Percentiles rank a stretch among this genome's conserved stretches.
These are phyloP conservation scores for Septoria linicola DNA, from an alignment of 2,329 filamentous ascomycete species.

Conservation along the genomic window DNA sequence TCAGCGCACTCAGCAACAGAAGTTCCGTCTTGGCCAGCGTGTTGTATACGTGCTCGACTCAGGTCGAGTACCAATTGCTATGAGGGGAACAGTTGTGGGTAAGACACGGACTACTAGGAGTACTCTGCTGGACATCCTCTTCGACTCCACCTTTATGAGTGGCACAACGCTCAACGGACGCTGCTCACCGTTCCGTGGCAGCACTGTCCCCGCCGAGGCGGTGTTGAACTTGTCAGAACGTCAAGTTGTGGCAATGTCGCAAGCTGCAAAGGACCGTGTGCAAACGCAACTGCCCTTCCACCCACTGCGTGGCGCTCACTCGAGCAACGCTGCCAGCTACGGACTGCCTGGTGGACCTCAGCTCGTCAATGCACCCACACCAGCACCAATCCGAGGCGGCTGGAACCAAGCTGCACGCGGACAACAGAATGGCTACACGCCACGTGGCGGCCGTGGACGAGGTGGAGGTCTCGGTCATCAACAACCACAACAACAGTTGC, in stretches of 20 bases:
- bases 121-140: conserved; percentile 84
- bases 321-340: conserved; percentile 46
- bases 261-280: conserved; percentile 36
- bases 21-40: conserved; percentile 81
- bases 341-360: conserved; percentile 63
- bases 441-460: conserved; percentile 36
- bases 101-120: conserved; percentile 84
- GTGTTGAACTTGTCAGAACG: conserved; percentile 83
- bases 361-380: conserved; percentile 55
- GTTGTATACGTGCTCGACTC: conserved; percentile 90
- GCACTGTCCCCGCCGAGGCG: conserved; percentile 82
- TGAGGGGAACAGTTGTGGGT: conserved; percentile 89
- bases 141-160: conserved; percentile 95
- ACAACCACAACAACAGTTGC: conserved; percentile 11
- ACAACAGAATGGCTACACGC: conserved; percentile 39
- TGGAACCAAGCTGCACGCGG: conserved; percentile 59
- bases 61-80: conserved; percentile 90
- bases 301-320: conserved; percentile 31
- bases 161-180: conserved; percentile 87
- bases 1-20: conserved; percentile 81
- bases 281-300: conserved; percentile 27
- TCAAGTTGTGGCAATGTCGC: conserved; percentile 68
- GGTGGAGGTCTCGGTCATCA: conserved; percentile 40
- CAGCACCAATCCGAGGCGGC: conserved; percentile 58
- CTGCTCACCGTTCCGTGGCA: conserved; percentile 89